Base-by-base conservation (phyloP, 257 asterid genomes). In the Primulina eburnea region DNA sequence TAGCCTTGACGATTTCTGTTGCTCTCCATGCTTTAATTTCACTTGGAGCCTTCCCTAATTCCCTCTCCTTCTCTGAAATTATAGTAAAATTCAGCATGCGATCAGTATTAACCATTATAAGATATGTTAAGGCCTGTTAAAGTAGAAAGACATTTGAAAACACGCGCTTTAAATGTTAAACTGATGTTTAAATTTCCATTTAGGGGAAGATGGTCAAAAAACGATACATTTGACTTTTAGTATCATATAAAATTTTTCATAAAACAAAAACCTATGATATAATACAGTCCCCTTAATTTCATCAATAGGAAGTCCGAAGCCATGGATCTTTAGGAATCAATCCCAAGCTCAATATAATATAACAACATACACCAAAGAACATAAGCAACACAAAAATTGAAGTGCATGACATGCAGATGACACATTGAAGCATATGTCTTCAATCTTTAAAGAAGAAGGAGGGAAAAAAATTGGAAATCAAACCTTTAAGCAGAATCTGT, bases 401-500 rank as follows among this genome's bases (percentile, higher is more conserved):
- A 40, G 52, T 40, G 52, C 52, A 40, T 40, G 50, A 43, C n/a
- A 43, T 43, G 53, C 50, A 38, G 50, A 38, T 35, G 10, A 11
- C 43, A 40, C 30, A 28, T 28, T 28, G 30, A 9, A 24, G 1
- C 26, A 24, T 24, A 24, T 24, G 26, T 24, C 1, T 1, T 24
- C 1, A 24, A 24, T 24, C 26, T 24, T 24, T 24, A 24, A 24
- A 40, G 4, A 11, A 11, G n/a, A 6, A 50, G 32, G 35, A 66
- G 64, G 34, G 37, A 47, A 62, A 53, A 59, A 55, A 6, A 58
- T 2, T 28, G 30, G 38, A n/a, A 71, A 57, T 40, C 58, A 30
- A 57, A 88, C 98, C 98, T 93, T 74, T 90, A 80, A 88, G 92
- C 72, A 82, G 90, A 77, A 89, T 89, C 58, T 90, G 90, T 73